These are phyloP conservation scores for Aspergillus sp. DNA, from an alignment of 2,329 filamentous ascomycete species.

Conservation along the genomic window DNA sequence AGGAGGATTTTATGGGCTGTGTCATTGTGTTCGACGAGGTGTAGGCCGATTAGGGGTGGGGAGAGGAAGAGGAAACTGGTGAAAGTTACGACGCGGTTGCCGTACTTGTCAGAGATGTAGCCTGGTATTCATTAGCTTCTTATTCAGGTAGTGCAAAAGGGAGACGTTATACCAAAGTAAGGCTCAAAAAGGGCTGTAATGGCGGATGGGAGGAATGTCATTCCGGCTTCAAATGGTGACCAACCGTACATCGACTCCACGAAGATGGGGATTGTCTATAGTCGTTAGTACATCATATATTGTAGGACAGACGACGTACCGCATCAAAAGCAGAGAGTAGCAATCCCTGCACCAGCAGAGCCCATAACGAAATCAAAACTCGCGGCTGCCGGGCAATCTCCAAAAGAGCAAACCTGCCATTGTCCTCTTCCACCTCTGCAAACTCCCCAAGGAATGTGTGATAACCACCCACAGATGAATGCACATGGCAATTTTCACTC, in stretches of 20 bases:
- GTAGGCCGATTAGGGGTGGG: constrained; percentile 59
- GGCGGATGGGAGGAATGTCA: constrained; percentile 54
- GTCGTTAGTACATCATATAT: background rate
- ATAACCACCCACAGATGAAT: constrained; percentile 38
- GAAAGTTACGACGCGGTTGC: constrained; percentile 56
- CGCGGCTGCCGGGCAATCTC: constrained; percentile 36
- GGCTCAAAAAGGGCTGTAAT: constrained; percentile 58
- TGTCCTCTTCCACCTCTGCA: background rate
- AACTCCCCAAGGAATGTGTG: constrained; percentile 10
- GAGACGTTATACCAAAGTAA: constrained; percentile 34
- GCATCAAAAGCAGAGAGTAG: constrained; percentile 49
- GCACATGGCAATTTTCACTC: constrained; percentile 14
- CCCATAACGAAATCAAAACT: constrained; percentile 51
- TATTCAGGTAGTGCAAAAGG: background rate
- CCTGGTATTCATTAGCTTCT: constrained; percentile 32
- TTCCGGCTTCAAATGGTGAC: constrained; percentile 50
- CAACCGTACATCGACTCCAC: constrained; percentile 50
- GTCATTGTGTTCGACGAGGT: constrained; percentile 54
- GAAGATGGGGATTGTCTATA: constrained; percentile 45
- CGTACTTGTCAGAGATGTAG: constrained; percentile 48
- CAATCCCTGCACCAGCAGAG: constrained; percentile 44
- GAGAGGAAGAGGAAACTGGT: constrained; percentile 48
- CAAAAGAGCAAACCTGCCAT: constrained; percentile 10
- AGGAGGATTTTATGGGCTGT: constrained; percentile 59
- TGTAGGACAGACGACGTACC: constrained; percentile 13